Percentiles rank a stretch among this genome's conserved stretches.
phyloP scores from a whole-genome alignment of 306 rosid species.

The Cucumis hystrix region DNA sequence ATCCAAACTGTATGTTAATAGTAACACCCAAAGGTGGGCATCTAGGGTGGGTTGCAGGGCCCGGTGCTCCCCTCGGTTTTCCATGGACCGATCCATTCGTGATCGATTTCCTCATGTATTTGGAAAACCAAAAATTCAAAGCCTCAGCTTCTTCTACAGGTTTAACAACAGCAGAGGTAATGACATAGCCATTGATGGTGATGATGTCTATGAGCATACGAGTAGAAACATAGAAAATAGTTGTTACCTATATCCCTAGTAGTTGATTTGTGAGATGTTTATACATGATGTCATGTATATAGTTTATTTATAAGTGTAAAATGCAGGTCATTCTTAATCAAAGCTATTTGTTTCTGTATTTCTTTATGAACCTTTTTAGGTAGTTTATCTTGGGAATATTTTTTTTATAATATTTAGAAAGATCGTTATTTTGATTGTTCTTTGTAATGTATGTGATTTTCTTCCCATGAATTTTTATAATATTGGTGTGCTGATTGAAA shows the following conservation, averaged over 20 bases:
- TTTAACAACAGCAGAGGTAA: neutral
- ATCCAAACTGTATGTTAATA: constrained; percentile 69
- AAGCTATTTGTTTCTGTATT: neutral
- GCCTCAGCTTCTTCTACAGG: constrained; percentile 4
- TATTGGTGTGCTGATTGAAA: neutral
- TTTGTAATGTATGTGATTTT: neutral
- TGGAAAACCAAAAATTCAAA: constrained; percentile 31
- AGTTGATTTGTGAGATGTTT: neutral
- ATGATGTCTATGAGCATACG: neutral
- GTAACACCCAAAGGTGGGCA: constrained; percentile 96
- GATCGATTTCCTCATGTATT: constrained; percentile 64
- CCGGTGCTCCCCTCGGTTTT: constrained; percentile 57
- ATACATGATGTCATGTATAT: neutral
- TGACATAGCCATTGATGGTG: neutral
- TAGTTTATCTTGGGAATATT: neutral
- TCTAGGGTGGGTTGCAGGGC: constrained; percentile 95
- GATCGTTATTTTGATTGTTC: no score
- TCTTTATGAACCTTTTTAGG: neutral
- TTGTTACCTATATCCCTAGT: neutral
- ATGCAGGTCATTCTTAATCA: neutral
- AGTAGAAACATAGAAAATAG: neutral
- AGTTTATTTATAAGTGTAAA: neutral
- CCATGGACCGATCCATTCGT: constrained; percentile 88
- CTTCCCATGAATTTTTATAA: neutral
- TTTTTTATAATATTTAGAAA: neutral